These are phyloP conservation scores for Talaromyces nanjingensis DNA, from an alignment of 495 filamentous ascomycete genomes.

Conservation along the genomic window DNA sequence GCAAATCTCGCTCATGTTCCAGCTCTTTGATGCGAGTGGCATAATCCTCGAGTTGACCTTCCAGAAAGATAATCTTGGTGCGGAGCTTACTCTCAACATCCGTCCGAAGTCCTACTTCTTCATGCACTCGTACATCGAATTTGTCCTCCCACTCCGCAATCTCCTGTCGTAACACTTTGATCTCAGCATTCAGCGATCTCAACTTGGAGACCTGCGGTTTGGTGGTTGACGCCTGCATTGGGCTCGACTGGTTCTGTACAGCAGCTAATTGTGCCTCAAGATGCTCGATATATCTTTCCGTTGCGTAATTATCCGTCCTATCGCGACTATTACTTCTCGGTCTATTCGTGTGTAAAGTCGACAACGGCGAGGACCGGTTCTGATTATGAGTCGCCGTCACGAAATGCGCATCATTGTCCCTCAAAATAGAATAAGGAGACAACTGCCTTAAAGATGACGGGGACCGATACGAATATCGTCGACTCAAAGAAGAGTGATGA, in stretches of 20 bases:
- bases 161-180: conserved; percentile 12
- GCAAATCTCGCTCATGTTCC: conserved; percentile 10
- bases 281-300: conserved; percentile 41
- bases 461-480: conserved; percentile 14
- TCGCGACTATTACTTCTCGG: conserved; percentile 9
- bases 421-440: conserved; percentile 5
- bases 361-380: conserved; percentile 11
- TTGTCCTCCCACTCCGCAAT: conserved; percentile 13
- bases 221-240: conserved; percentile 24
- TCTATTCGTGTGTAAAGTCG: conserved; percentile 10
- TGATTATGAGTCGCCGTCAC: background rate
- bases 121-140: conserved; percentile 12
- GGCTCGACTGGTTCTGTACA: conserved; percentile 30
- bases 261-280: conserved; percentile 39
- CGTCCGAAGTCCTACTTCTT: conserved; percentile 7
- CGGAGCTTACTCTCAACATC: conserved; percentile 10
- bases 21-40: conserved; percentile 9
- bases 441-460: conserved; percentile 4
- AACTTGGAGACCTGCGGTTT: conserved; percentile 31
- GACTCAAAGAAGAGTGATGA: conserved; percentile 6
- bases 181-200: conserved; percentile 13
- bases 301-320: conserved; percentile 17
- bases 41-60: conserved; percentile 10
- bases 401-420: conserved; percentile 1
- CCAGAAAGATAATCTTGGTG: conserved; percentile 11